Evolutionary conservation across 2,329 filamentous ascomycete genomes (phyloP).

Genomic region (Phialemoniopsis sp.): DNA sequence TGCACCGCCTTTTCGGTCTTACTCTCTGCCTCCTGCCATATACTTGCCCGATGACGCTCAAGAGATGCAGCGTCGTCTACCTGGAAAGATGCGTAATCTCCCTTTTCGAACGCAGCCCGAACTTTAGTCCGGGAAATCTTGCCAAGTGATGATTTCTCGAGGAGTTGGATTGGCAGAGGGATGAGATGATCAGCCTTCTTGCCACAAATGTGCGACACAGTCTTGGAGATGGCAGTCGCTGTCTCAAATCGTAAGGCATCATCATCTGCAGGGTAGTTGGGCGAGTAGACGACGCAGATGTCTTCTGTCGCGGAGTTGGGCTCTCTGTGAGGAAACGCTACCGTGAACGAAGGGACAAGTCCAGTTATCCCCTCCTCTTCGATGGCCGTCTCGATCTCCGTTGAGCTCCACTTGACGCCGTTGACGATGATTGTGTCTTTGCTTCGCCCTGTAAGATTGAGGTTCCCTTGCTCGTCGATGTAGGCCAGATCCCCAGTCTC

Average conservation of each 20-base stretch:
- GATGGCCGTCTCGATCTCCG: slow-evolving; percentile 31
- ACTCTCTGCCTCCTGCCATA: not conserved
- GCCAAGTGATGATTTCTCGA: slow-evolving; percentile 31
- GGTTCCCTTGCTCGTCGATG: slow-evolving; percentile 25
- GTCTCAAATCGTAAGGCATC: slow-evolving; percentile 11
- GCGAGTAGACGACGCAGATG: slow-evolving; percentile 32
- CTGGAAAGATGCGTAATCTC: slow-evolving; percentile 16
- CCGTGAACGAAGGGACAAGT: slow-evolving; percentile 19
- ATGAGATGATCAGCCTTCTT: slow-evolving; percentile 8
- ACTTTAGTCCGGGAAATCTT: slow-evolving; percentile 35
- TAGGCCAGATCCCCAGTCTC: slow-evolving; percentile 30
- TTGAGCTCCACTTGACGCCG: slow-evolving; percentile 33
- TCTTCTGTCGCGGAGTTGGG: slow-evolving; percentile 18
- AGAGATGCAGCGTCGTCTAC: slow-evolving; percentile 7
- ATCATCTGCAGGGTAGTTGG: slow-evolving; percentile 17
- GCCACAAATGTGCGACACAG: no score
- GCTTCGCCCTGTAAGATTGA: slow-evolving; percentile 28
- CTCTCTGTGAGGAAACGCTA: slow-evolving; percentile 30
- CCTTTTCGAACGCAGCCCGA: slow-evolving; percentile 23
- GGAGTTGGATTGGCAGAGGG: slow-evolving; percentile 13
- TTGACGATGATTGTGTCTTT: slow-evolving; percentile 44
- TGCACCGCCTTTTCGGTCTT: slow-evolving; percentile 1
- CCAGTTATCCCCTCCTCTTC: slow-evolving; percentile 23
- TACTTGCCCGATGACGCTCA: slow-evolving; percentile 7
- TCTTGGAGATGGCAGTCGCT: no score